phyloP scores from a whole-genome alignment of 2,329 filamentous ascomycete species.

The Ceratocystis cacaofunesta region DNA sequence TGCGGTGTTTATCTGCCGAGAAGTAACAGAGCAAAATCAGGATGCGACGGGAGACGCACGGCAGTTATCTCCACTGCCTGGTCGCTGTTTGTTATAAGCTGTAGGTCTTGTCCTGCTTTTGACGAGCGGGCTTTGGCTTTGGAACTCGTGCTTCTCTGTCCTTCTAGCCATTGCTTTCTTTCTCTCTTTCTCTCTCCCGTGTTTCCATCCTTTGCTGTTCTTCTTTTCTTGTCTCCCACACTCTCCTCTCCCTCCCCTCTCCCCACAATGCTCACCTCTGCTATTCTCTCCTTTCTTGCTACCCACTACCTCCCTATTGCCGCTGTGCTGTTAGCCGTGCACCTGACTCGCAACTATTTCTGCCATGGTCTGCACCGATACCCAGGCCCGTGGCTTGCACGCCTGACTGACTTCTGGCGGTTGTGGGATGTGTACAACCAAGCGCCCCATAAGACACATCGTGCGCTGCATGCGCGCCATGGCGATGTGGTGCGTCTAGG shows the following conservation, averaged over 20 bases:
- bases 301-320: constrained; percentile 84
- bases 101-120: not conserved
- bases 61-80: not conserved
- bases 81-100: not conserved
- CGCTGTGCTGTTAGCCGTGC: constrained; percentile 79
- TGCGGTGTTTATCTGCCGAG: not conserved
- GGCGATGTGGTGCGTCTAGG: constrained; percentile 62
- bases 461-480: constrained; percentile 52
- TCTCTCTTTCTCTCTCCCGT: not conserved
- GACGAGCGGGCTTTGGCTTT: not conserved
- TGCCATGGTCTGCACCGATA: constrained; percentile 51
- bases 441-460: constrained; percentile 52
- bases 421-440: constrained; percentile 52
- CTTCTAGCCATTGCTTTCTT: not conserved
- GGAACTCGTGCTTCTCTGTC: no score
- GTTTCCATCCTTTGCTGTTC: not conserved
- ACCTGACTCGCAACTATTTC: constrained; percentile 20
- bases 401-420: constrained; percentile 53
- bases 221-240: not conserved
- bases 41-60: not conserved
- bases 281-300: constrained; percentile 26
- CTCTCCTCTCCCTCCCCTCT: not conserved
- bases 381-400: constrained; percentile 56
- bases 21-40: not conserved
- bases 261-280: constrained; percentile 9